Conservation (phyloP, 176 grass and related monocot species). For the Aegilops umbellulata region DNA sequence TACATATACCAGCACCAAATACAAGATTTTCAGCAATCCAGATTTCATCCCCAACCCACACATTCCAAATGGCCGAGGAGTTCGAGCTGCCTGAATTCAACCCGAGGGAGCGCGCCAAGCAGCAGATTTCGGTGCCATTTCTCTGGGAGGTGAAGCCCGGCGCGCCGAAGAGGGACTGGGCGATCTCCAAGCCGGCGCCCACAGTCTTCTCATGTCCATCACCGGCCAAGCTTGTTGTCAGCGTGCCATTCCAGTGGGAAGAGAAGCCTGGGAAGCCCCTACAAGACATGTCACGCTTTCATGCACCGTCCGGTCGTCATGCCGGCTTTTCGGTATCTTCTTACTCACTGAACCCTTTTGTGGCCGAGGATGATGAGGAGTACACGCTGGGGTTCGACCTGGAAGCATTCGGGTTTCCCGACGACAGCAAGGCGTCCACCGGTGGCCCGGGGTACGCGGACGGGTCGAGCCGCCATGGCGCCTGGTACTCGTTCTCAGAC, state of each 20-base stretch:
- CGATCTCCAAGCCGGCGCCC: constrained; percentile 48
- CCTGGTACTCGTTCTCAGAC: constrained; percentile 55
- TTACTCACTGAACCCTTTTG: constrained; percentile 66
- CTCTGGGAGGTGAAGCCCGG: constrained; percentile 76
- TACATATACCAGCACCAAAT: constrained; percentile 38
- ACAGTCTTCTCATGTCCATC: constrained; percentile 38
- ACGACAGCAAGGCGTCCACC: constrained; percentile 26
- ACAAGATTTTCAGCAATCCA: constrained; percentile 17
- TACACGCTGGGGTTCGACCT: constrained; percentile 53
- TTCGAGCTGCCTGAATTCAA: constrained; percentile 54
- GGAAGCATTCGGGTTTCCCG: constrained; percentile 52
- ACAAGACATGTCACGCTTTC: constrained; percentile 10
- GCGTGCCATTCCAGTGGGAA: constrained; percentile 93
- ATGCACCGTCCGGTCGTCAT: constrained; percentile 2
- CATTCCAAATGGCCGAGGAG: constrained; percentile 45
- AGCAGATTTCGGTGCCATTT: constrained; percentile 86
- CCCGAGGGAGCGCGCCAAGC: constrained; percentile 45
- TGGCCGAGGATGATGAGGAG: constrained; percentile 43
- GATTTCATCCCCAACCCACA: constrained; percentile 21
- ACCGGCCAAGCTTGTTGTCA: constrained; percentile 65
- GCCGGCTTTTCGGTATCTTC: constrained; percentile 22
- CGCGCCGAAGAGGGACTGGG: constrained; percentile 56
- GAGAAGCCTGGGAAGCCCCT: constrained; percentile 81
- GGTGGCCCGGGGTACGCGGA: constrained; percentile 20
- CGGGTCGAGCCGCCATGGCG: constrained; percentile 44